phyloP scores from a whole-genome alignment of 1,284 basidiomycete species.

The Microbotryomycetes sp. region DNA sequence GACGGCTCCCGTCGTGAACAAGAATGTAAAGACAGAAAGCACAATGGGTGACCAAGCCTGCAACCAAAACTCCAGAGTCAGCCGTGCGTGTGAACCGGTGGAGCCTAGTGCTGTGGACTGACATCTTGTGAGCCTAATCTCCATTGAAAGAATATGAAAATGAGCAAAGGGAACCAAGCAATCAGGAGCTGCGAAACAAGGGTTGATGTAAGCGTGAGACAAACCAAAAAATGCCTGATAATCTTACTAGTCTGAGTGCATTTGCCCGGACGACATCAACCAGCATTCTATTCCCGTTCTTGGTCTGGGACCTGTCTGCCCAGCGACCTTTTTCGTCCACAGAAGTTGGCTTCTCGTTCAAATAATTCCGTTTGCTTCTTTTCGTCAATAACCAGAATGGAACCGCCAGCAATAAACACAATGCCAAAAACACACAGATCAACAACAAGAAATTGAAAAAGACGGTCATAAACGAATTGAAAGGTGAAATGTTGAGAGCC shows the following conservation, averaged over 20 bases:
- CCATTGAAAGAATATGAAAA: constrained; percentile 83
- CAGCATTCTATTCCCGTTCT: constrained; percentile 46
- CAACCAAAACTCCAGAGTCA: too few relatives aligned
- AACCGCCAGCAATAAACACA: constrained; percentile 19
- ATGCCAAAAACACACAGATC: constrained; percentile 23
- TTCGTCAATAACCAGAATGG: constrained; percentile 13
- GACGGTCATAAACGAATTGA: constrained; percentile 35
- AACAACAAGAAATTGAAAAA: constrained; percentile 36
- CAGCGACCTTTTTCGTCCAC: too few relatives aligned
- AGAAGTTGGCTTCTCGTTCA: too few relatives aligned
- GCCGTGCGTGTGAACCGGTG: too few relatives aligned
- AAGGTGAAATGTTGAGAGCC: constrained; percentile 30
- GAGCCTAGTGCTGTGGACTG: too few relatives aligned
- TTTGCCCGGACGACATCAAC: constrained; percentile 42
- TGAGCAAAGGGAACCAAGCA: constrained; percentile 59
- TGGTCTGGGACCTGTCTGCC: too few relatives aligned
- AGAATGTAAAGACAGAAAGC: constrained; percentile 55
- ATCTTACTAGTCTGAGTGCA: constrained; percentile 42
- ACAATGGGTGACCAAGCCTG: constrained; percentile 77
- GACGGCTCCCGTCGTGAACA: constrained; percentile 54
- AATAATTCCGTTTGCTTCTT: too few relatives aligned
- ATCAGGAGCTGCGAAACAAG: constrained; percentile 52
- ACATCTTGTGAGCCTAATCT: constrained; percentile 48
- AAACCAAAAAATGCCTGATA: neutral
- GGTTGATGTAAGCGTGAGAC: neutral